Base-by-base conservation (phyloP, 1,284 basidiomycete genomes). In the Rhodotorula sp. region DNA sequence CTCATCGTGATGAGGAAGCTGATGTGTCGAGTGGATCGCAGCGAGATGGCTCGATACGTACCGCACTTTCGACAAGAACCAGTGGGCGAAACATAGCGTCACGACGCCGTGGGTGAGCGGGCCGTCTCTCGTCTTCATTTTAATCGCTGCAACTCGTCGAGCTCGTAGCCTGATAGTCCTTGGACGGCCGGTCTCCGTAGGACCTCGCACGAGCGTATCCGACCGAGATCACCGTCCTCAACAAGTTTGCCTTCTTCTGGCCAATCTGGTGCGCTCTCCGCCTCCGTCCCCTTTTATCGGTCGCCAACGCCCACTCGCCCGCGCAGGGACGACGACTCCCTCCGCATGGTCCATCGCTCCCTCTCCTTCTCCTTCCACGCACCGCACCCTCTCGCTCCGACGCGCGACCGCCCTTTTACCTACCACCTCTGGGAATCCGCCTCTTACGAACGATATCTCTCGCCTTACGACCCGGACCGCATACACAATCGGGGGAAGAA, bases 171-270 rank as follows among this genome's bases (percentile, higher is more conserved):
- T 57, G 34, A 48, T 17, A 1, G n/a, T 4, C 39, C 10, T 30
- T 2, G 1, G n/a, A 3, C 19, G 15, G 9, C 22, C 0, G 19
- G 0, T 19, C 20, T 8, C 2, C 36, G n/a, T 62, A 73, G 72
- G 56, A 64, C 27, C 76, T 84, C 15, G 83, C 83, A 0, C 76
- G 81, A 34, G 61, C 72, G 2, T 74, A 81, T 74, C 82, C 82
- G 2, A 64, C 74, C 11, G 82, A 83, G 59, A 67, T 84, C 27
- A 82, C 83, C 55, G 83, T 84, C 10, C 74, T 84, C 13, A 79
- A 79, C 60, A 77, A 81, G 36, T 74, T 78, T 47, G 82, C 83
- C 0, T 82, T 84, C 75, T 84, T 84, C 75, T 83, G 81, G 80
- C 83, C 83, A 0, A 78, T 82, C 70, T 84, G 82, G 82, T 67